Conservation (phyloP, 164 flowering plant species). For the Pachysandra terminalis region DNA sequence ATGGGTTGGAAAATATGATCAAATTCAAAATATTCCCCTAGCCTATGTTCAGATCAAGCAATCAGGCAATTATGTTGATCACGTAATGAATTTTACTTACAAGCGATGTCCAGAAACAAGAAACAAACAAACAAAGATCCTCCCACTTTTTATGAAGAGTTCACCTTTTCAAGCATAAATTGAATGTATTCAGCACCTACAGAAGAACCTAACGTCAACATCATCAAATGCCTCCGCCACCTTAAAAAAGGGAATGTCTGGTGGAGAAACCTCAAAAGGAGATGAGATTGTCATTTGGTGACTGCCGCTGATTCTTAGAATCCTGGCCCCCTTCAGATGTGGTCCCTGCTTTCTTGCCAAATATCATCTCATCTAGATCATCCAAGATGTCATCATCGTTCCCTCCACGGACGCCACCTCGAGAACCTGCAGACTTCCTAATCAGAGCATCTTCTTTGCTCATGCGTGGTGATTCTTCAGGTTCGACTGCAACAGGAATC, state of each 20-base stretch:
- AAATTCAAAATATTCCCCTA: no score
- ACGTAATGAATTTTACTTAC: no score
- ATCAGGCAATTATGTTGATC: no score
- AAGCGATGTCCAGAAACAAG: no score
- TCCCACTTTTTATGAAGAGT: no score
- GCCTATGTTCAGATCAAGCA: no score
- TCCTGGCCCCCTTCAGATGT: constrained; percentile 51
- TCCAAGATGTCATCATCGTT: constrained; percentile 80
- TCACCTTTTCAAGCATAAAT: no score
- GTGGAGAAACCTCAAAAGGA: constrained; percentile 33
- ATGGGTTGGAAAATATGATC: no score
- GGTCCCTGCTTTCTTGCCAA: constrained; percentile 72
- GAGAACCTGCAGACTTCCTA: constrained; percentile 61
- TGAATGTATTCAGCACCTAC: no score
- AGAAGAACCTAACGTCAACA: no score
- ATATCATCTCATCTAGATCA: constrained; percentile 98
- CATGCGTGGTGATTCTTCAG: constrained; percentile 77
- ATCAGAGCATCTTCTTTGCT: constrained; percentile 67
- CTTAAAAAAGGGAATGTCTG: constrained; percentile 1
- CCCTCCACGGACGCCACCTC: constrained; percentile 41
- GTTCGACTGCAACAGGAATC: constrained; percentile 89
- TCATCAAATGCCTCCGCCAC: no score
- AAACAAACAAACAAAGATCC: no score
- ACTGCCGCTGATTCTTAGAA: constrained; percentile 51
- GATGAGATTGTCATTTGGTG: constrained; percentile 76